phyloP scores from a whole-genome alignment of 1,284 basidiomycete genomes.

The Apiotrichum gracile region DNA sequence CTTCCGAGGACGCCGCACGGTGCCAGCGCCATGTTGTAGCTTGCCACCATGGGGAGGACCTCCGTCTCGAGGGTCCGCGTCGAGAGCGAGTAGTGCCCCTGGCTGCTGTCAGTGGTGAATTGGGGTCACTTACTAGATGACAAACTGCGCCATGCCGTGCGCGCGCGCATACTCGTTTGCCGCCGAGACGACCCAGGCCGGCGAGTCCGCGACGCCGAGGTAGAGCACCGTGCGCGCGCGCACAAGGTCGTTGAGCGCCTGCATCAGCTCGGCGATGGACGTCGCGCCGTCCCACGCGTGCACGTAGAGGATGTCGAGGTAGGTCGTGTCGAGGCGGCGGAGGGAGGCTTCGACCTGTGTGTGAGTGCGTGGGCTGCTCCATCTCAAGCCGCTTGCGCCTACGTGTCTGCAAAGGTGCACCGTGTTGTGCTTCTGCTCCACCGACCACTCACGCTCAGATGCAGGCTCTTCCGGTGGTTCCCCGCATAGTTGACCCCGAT shows the following conservation, averaged over 20 bases:
- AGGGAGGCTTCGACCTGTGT: conserved; percentile 31
- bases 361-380: conserved; percentile 6
- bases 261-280: conserved; percentile 49
- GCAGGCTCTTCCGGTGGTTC: conserved; percentile 36
- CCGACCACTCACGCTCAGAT: conserved; percentile 10
- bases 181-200: conserved; percentile 55
- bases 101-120: conserved; percentile 17
- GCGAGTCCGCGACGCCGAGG: conserved; percentile 50
- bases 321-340: conserved; percentile 48
- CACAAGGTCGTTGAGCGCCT: conserved; percentile 45
- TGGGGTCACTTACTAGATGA: conserved; percentile 47
- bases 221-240: conserved; percentile 47
- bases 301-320: conserved; percentile 49
- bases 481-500: conserved; percentile 42
- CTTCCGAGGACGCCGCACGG: conserved; percentile 48
- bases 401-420: too few relatives aligned
- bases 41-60: conserved; percentile 56
- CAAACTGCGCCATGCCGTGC: conserved; percentile 53
- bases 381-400: too few relatives aligned
- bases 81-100: conserved; percentile 54
- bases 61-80: conserved; percentile 55
- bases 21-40: conserved; percentile 48
- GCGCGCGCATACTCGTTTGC: conserved; percentile 55
- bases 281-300: conserved; percentile 49
- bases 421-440: too few relatives aligned